A percentile compares a stretch with the other conserved stretches of the same genome.
Conservation (phyloP, 768 basidiomycete genomes). For the Nevesoporus exiguus region DNA sequence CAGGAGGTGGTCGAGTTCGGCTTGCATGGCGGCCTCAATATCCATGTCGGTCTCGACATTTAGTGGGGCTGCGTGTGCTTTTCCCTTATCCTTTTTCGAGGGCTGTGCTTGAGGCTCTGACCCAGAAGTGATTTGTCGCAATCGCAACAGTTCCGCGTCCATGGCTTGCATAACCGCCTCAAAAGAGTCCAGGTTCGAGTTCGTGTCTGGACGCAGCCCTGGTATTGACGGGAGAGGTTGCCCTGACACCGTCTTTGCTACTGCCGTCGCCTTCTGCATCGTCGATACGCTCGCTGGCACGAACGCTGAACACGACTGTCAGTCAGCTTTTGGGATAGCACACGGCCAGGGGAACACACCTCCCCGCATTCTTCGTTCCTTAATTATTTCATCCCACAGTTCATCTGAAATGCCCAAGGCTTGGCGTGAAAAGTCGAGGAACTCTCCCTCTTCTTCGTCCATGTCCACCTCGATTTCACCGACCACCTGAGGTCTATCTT, state of each 20-base stretch:
- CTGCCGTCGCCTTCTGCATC: conserved; percentile 1
- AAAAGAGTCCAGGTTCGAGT: conserved; percentile 84
- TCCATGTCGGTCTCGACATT: conserved; percentile 54
- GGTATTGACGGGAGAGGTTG: conserved; percentile 24
- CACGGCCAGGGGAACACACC: conserved; percentile 48
- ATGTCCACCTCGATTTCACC: conserved; percentile 88
- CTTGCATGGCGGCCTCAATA: conserved; percentile 86
- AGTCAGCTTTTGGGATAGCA: background rate
- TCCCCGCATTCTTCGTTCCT: conserved; percentile 73
- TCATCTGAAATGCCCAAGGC: conserved; percentile 83
- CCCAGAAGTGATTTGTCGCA: conserved; percentile 29
- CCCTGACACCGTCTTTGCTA: conserved; percentile 8
- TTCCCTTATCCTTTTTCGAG: conserved; percentile 46
- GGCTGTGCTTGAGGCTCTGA: conserved; percentile 11
- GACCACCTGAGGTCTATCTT: conserved; percentile 79
- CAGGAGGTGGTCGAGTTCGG: conserved; percentile 69
- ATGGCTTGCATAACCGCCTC: conserved; percentile 96
- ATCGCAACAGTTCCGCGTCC: conserved; percentile 73
- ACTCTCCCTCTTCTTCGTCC: conserved; percentile 91
- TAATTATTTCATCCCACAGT: conserved; percentile 87
- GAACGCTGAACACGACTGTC: conserved; percentile 46
- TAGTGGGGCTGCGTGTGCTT: conserved; percentile 29
- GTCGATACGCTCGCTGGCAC: conserved; percentile 39
- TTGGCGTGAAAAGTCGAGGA: conserved; percentile 91
- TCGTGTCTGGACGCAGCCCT: conserved; percentile 42